Evolutionary conservation across 192 early-diverging fungal species (phyloP).

Genomic region (Backusella luteola): DNA sequence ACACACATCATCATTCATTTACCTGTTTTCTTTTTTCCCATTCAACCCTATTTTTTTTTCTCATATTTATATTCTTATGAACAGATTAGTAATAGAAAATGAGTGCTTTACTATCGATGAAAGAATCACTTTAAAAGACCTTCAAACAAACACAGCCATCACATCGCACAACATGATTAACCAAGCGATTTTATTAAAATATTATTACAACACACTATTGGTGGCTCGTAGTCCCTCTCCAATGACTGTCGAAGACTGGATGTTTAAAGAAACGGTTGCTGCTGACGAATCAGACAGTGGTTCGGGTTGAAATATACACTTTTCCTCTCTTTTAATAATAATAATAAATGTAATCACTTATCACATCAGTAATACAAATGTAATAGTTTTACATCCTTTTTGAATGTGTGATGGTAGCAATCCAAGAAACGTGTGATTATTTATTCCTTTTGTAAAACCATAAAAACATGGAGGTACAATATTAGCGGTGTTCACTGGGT

Average conservation of each 20-base stretch:
- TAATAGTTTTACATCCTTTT: neutral
- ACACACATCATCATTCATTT: neutral
- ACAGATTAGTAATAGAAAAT: neutral
- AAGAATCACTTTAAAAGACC: neutral
- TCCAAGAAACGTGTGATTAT: neutral
- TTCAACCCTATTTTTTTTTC: neutral
- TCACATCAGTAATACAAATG: neutral
- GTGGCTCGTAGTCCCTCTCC: neutral
- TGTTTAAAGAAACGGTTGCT: neutral
- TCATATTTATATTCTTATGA: neutral
- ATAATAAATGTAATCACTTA: neutral
- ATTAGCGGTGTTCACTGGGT: neutral
- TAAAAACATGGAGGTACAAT: neutral
- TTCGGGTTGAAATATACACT: neutral
- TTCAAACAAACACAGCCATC: neutral
- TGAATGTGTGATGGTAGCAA: neutral
- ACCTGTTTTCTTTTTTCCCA: neutral
- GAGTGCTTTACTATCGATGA: neutral
- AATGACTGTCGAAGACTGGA: slow-evolving; percentile 1
- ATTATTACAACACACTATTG: neutral
- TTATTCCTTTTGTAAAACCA: neutral
- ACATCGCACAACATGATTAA: neutral
- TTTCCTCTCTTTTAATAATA: neutral
- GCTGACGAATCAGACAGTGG: neutral
- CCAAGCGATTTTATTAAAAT: neutral